Evolutionary conservation across 2,329 filamentous ascomycete species (phyloP).

Genomic region (Colletotrichum navitas): DNA sequence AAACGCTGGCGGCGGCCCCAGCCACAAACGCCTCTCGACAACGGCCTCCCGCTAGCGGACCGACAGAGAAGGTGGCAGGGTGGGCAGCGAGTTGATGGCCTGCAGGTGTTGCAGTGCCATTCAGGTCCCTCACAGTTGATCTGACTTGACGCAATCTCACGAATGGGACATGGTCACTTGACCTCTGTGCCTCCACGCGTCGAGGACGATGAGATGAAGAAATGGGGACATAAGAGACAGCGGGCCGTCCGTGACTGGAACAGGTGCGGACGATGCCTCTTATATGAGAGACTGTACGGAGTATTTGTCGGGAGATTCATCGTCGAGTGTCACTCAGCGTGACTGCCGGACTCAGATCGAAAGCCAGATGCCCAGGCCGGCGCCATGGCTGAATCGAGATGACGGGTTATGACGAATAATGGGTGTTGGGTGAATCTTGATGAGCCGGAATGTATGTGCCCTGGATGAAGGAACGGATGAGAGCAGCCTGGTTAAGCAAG

Average conservation of each 20-base stretch:
- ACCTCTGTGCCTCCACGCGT: slow-evolving; percentile 29
- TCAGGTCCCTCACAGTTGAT: slow-evolving; percentile 22
- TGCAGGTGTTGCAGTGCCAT: slow-evolving; percentile 6
- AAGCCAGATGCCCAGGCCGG: neutral
- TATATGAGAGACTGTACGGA: neutral
- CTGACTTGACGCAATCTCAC: neutral
- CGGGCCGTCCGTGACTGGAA: slow-evolving; percentile 29
- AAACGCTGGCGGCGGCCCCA: slow-evolving; percentile 13
- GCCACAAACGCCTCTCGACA: slow-evolving; percentile 34
- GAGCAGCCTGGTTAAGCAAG: neutral
- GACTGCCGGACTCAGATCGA: slow-evolving; percentile 2
- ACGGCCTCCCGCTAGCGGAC: neutral
- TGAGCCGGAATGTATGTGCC: slow-evolving; percentile 26
- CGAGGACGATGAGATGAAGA: slow-evolving; percentile 14
- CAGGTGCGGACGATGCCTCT: slow-evolving; percentile 9
- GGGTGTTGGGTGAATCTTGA: slow-evolving; percentile 10
- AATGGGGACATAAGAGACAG: slow-evolving; percentile 24
- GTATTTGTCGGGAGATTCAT: neutral
- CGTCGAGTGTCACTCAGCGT: neutral
- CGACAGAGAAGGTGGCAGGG: neutral
- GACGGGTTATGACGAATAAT: slow-evolving; percentile 11
- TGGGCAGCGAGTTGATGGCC: neutral
- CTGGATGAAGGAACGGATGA: slow-evolving; percentile 4
- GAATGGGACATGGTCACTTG: slow-evolving; percentile 34
- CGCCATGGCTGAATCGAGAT: neutral